Base-by-base conservation (phyloP, 306 rosid species). In the Lathyrus aphaca region DNA sequence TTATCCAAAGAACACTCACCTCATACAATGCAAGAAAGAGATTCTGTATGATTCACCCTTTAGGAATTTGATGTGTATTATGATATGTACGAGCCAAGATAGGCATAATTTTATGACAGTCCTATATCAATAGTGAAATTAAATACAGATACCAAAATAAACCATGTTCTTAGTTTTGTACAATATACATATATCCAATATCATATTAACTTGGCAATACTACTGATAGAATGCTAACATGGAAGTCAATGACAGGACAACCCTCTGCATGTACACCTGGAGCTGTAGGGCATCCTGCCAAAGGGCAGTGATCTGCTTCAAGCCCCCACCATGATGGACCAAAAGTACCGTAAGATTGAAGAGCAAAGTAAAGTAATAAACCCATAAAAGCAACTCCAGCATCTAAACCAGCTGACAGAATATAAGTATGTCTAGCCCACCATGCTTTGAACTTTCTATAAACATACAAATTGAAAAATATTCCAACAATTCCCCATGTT, bases 311-410 rank as follows among this genome's bases (percentile, higher is more conserved):
- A 57, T 51, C 62, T 8, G 8, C 9, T 0, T 18, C 27, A 15
- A 85, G 61, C 6, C 96, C 92, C 92, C 96, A 89, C 92, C 96
- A 86, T 3, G 9, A 0, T 0, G 87, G 86, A 5, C 90, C 90
- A 1, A 37, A 16, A 1, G 79, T 42, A 5, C 80, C 66, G 30
- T 67, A 61, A 0, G 58, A 8, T 68, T 85, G 91, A 21, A 90
- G 83, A 0, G 88, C 1, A 17, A 90, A 86, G 56, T 76, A 85
- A 8, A 87, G 58, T 3, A 83, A 10, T 5, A 83, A 58, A 1
- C 74, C 89, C 54, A 64, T 68, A 17, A 87, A 85, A 35, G 96
- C 89, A 38, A 85, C 76, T 4, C 96, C 86, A 44, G 93, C 91
- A 73, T 87, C 91, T 8, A 87, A 73, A 12, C 74, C 96, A 30